Evolutionary conservation across 257 asterid genomes (phyloP).

Genomic region (Nicotiana benthamiana): DNA sequence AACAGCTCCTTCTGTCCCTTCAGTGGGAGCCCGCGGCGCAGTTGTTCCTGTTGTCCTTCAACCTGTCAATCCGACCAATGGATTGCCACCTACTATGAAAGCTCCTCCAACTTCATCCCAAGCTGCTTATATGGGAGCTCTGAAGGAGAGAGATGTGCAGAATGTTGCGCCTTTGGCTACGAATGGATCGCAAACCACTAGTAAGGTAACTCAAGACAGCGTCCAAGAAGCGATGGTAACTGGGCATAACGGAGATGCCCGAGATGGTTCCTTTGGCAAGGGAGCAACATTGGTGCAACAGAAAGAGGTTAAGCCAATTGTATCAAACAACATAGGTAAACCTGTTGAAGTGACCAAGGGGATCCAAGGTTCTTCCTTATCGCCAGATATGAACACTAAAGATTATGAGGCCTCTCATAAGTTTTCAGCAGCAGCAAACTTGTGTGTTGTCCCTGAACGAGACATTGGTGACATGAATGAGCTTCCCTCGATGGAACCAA

Average conservation of each 20-base stretch:
- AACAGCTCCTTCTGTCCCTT: constrained; percentile 33
- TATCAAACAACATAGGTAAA: constrained; percentile 20
- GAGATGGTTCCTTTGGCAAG: constrained; percentile 14
- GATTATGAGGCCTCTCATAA: constrained; percentile 1
- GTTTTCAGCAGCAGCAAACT: constrained; percentile 7
- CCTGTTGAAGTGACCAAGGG: constrained; percentile 13
- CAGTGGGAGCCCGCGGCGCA: constrained; percentile 41
- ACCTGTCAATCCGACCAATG: constrained; percentile 34
- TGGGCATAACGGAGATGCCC: constrained; percentile 24
- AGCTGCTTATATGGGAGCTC: constrained; percentile 19
- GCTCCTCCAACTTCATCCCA: constrained; percentile 21
- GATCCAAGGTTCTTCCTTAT: constrained; percentile 33
- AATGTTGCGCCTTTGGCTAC: constrained; percentile 53
- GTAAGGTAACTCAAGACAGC: constrained; percentile 21
- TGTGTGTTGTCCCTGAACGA: constrained; percentile 15
- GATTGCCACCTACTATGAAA: constrained; percentile 17
- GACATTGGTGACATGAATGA: constrained; percentile 24
- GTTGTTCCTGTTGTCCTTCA: constrained; percentile 57
- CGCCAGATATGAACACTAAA: constrained; percentile 24
- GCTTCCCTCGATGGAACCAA: constrained; percentile 22
- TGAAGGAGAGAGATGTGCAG: constrained; percentile 48
- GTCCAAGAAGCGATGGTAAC: constrained; percentile 26
- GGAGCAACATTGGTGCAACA: constrained; percentile 12
- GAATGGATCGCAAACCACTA: constrained; percentile 34
- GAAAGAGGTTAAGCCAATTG: constrained; percentile 23